Evolutionary conservation across 257 asterid genomes (phyloP).

Genomic region (Solanum okadae): DNA sequence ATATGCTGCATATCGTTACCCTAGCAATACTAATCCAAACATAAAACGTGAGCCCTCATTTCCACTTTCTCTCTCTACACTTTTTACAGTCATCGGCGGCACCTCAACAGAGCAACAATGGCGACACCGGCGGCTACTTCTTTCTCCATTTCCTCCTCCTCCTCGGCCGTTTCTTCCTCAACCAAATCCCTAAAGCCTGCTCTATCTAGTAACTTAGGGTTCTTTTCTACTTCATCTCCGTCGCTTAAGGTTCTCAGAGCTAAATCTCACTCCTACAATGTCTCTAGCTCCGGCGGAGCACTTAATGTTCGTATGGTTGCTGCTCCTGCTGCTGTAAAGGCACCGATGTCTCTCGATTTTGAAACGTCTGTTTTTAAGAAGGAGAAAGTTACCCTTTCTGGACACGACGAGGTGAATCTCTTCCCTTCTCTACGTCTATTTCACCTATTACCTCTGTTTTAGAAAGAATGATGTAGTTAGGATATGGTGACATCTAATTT

Average conservation of each 20-base stretch:
- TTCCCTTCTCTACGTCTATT: neutral
- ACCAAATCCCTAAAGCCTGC: constrained; percentile 17
- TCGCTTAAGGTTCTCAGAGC: constrained; percentile 37
- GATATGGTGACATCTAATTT: neutral
- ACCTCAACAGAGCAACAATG: constrained; percentile 33
- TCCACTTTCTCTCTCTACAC: neutral
- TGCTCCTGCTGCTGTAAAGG: constrained; percentile 25
- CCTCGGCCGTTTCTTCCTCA: constrained; percentile 11
- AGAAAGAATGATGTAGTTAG: neutral
- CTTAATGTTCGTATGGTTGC: constrained; percentile 60
- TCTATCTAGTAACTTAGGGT: constrained; percentile 24
- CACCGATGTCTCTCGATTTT: constrained; percentile 52
- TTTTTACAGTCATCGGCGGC: neutral
- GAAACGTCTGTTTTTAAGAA: constrained; percentile 70
- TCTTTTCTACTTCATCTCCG: constrained; percentile 44
- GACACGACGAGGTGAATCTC: constrained; percentile 64
- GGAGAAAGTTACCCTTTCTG: constrained; percentile 73
- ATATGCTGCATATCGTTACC: neutral
- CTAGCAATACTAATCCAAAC: neutral
- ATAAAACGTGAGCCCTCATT: neutral
- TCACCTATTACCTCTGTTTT: neutral
- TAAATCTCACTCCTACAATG: constrained; percentile 16
- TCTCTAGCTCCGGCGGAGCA: constrained; percentile 32
- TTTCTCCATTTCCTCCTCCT: constrained; percentile 11
- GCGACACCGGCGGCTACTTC: constrained; percentile 39